phyloP scores from a whole-genome alignment of 1,284 basidiomycete genomes.

The Polyporus tsugae region DNA sequence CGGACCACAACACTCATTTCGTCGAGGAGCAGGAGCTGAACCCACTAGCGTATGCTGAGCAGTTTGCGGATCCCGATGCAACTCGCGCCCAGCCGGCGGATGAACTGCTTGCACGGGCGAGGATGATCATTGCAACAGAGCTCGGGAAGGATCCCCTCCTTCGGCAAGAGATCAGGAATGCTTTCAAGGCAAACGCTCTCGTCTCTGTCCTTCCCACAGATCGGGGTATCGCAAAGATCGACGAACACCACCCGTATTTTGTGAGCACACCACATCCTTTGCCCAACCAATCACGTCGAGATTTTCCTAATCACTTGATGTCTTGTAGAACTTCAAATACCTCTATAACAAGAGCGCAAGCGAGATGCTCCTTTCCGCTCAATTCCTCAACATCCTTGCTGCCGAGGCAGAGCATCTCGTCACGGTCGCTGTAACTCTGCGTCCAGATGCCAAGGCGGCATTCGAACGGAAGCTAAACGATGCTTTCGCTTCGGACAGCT shows the following conservation, averaged over 20 bases:
- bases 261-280: conserved; percentile 57
- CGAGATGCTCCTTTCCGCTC: conserved; percentile 77
- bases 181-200: conserved; percentile 82
- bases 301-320: not conserved
- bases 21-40: conserved; percentile 83
- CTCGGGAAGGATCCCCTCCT: conserved; percentile 94
- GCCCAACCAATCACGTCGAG: not conserved
- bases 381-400: conserved; percentile 91
- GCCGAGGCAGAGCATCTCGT: conserved; percentile 93
- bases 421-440: conserved; percentile 77
- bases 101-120: conserved; percentile 76
- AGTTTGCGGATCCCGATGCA: conserved; percentile 76
- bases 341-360: conserved; percentile 82
- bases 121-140: conserved; percentile 90
- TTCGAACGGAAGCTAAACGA: conserved; percentile 83
- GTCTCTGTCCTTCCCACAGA: conserved; percentile 92
- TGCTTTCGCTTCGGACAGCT: conserved; percentile 87
- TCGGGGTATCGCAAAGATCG: conserved; percentile 89
- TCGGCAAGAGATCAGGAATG: conserved; percentile 79
- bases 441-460: conserved; percentile 64
- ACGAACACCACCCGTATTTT: conserved; percentile 89
- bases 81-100: conserved; percentile 63
- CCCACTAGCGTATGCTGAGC: conserved; percentile 78
- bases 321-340: conserved; percentile 92
- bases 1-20: conserved; percentile 66